A percentile compares a stretch with the other conserved stretches of the same genome.
Evolutionary conservation across 306 rosid genomes (phyloP).

Genomic region (Acacia melanoxylon): DNA sequence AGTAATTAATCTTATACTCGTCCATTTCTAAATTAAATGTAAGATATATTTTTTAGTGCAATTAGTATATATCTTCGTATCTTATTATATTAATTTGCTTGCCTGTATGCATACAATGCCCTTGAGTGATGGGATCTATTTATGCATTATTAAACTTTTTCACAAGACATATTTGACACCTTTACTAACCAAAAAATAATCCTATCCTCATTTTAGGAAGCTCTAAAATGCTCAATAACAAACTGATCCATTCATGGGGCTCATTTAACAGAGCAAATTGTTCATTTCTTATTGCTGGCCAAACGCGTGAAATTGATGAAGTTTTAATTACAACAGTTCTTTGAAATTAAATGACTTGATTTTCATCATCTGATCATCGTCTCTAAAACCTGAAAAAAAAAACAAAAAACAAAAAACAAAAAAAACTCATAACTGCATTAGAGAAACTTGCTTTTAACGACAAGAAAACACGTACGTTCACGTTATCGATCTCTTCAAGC

Average conservation of each 20-base stretch:
- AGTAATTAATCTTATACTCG: no score
- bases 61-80: no score
- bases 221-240: background rate
- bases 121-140: no score
- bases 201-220: background rate
- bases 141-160: no score
- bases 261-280: background rate
- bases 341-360: background rate
- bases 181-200: no score
- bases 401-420: background rate
- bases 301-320: no score
- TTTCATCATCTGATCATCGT: background rate
- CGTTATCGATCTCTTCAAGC: background rate
- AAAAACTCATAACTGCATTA: background rate
- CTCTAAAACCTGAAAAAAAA: background rate
- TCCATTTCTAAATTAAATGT: no score
- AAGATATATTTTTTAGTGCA: no score
- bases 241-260: background rate
- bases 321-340: no score
- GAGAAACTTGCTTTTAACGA: background rate
- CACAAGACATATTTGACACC: no score
- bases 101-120: no score
- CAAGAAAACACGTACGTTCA: background rate
- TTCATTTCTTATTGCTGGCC: background rate
- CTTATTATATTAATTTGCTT: no score